Conservation (phyloP, 805 yeast species). For the Candida sanyiensis region DNA sequence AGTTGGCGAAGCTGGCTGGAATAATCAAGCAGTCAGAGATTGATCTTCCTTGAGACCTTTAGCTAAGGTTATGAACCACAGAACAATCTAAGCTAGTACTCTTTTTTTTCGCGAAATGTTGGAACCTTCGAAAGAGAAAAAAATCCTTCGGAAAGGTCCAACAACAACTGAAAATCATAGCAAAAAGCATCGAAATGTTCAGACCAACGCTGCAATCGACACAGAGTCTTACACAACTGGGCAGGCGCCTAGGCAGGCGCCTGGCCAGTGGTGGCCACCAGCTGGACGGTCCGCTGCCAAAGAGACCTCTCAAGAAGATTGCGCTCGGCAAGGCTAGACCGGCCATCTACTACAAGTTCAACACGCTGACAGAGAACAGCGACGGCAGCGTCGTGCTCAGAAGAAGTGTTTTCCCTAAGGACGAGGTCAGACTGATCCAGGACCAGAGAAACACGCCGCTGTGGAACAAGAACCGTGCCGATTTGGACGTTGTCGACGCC, state of each 20-base stretch:
- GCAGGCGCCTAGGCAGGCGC: conserved; percentile 12
- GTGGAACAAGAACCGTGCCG: conserved; percentile 87
- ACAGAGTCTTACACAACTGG: conserved; percentile 4
- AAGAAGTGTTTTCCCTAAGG: conserved; percentile 82
- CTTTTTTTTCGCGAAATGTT: too few relatives aligned
- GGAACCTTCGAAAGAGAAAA: too few relatives aligned
- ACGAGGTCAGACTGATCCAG: conserved; percentile 74
- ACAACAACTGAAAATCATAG: not conserved
- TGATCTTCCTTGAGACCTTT: conserved; percentile 9
- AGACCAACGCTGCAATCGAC: conserved; percentile 5
- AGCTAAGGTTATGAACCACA: too few relatives aligned
- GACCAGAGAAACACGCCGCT: conserved; percentile 84
- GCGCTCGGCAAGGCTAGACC: conserved; percentile 85
- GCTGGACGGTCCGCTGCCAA: conserved; percentile 27
- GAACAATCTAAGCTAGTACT: too few relatives aligned
- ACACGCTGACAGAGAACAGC: conserved; percentile 80
- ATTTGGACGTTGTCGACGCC: conserved; percentile 68
- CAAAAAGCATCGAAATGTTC: conserved; percentile 2
- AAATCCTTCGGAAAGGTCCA: not conserved
- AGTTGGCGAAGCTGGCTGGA: conserved; percentile 14
- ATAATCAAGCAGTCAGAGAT: conserved; percentile 17
- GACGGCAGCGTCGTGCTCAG: conserved; percentile 89
- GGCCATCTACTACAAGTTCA: conserved; percentile 86
- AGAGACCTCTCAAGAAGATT: conserved; percentile 65
- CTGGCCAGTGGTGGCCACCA: conserved; percentile 9